Percentiles rank a stretch among this genome's conserved stretches.
These are phyloP conservation scores for Cryomyces minteri DNA, from an alignment of 495 filamentous ascomycete genomes.

Conservation along the genomic window DNA sequence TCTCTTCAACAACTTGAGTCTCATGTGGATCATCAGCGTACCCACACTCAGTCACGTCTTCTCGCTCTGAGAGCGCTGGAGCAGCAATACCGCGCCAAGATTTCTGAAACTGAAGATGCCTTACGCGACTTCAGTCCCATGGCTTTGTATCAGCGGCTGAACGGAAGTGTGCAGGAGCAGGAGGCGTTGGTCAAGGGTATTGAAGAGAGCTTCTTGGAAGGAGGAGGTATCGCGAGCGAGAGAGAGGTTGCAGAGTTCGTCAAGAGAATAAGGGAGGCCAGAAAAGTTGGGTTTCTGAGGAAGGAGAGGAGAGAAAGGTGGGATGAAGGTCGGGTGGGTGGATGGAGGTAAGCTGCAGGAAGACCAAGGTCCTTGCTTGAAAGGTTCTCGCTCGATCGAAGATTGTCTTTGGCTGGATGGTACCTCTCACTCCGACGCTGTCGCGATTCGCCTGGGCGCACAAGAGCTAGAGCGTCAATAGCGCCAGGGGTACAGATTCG, in stretches of 20 bases:
- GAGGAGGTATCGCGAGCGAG: slow-evolving; percentile 35
- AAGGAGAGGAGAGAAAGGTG: slow-evolving; percentile 74
- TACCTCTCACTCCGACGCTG: too few relatives aligned
- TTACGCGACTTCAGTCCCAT: slow-evolving; percentile 72
- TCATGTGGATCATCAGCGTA: slow-evolving; percentile 42
- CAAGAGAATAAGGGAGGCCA: slow-evolving; percentile 54
- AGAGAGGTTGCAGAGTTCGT: slow-evolving; percentile 74
- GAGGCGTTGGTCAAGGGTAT: slow-evolving; percentile 63
- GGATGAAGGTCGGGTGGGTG: slow-evolving; percentile 88
- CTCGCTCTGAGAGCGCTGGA: slow-evolving; percentile 72
- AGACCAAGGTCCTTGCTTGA: not conserved
- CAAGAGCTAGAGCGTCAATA: too few relatives aligned
- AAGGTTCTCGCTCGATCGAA: too few relatives aligned
- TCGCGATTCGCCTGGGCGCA: too few relatives aligned
- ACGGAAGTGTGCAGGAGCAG: slow-evolving; percentile 59
- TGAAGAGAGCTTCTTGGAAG: slow-evolving; percentile 59
- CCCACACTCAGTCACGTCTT: slow-evolving; percentile 57
- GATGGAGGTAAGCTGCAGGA: slow-evolving; percentile 49
- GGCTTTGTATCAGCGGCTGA: slow-evolving; percentile 61
- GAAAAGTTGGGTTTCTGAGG: slow-evolving; percentile 53
- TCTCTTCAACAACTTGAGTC: slow-evolving; percentile 37
- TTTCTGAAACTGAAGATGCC: slow-evolving; percentile 70
- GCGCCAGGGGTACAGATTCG: too few relatives aligned
- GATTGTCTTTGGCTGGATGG: too few relatives aligned
- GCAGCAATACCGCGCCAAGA: slow-evolving; percentile 75